Percentiles rank a stretch among this genome's conserved stretches.
Conservation (phyloP, 371 early-diverging fungal species). For the Lichtheimia ramosa region DNA sequence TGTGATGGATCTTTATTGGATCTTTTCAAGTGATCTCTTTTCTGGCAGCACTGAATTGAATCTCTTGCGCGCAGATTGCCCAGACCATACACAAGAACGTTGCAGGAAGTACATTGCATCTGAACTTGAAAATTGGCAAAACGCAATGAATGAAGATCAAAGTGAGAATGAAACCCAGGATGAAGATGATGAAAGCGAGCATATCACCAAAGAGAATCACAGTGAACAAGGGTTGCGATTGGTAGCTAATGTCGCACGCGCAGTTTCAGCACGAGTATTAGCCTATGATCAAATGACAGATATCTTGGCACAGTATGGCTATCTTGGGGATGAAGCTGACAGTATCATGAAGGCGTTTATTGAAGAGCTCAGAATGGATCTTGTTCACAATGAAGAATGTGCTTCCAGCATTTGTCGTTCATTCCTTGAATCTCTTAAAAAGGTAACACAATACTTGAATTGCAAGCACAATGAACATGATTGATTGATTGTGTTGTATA, state of each 20-base stretch:
- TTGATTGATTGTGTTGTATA: conserved; percentile 3
- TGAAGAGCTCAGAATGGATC: conserved; percentile 34
- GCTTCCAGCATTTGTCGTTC: conserved; percentile 34
- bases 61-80: conserved; percentile 34
- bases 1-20: conserved; percentile 56
- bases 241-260: conserved; percentile 32
- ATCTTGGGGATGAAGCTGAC: conserved; percentile 43
- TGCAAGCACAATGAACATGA: background rate
- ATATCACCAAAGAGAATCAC: conserved; percentile 4
- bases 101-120: conserved; percentile 12
- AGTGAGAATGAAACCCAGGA: conserved; percentile 11
- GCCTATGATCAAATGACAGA: conserved; percentile 32
- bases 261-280: conserved; percentile 42
- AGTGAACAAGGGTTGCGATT: conserved; percentile 6
- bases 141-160: conserved; percentile 3
- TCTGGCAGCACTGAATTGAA: conserved; percentile 22
- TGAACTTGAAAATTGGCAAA: conserved; percentile 13
- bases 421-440: conserved; percentile 41
- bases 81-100: conserved; percentile 35
- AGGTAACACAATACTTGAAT: conserved; percentile 24
- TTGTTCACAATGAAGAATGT: conserved; percentile 21
- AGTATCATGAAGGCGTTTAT: conserved; percentile 51
- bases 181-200: background rate
- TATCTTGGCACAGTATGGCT: conserved; percentile 44
- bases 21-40: conserved; percentile 57